Evolutionary conservation across 805 yeast species (phyloP).

Genomic region (Candida fluviatilis): DNA sequence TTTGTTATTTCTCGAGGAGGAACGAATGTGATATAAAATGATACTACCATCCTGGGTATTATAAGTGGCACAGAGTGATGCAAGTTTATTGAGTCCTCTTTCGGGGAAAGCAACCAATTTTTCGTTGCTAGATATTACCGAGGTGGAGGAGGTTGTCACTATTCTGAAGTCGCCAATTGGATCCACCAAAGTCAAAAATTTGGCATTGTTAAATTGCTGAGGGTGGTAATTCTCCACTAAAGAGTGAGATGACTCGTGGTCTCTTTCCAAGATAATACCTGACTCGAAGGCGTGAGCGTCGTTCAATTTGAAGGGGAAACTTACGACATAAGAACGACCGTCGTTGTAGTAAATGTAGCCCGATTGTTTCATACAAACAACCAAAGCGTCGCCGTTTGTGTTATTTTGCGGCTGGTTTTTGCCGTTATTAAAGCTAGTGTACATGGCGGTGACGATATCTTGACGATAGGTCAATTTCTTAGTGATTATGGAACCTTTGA

Average conservation of each 20-base stretch:
- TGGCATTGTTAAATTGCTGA: conserved; percentile 23
- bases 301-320: conserved; percentile 64
- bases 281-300: conserved; percentile 60
- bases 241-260: conserved; percentile 13
- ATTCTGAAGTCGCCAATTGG: conserved; percentile 73
- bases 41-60: conserved; percentile 43
- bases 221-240: conserved; percentile 11
- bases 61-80: conserved; percentile 52
- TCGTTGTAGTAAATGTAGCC: conserved; percentile 59
- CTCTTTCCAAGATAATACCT: conserved; percentile 64
- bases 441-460: conserved; percentile 56
- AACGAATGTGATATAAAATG: conserved; percentile 53
- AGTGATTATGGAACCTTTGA: conserved; percentile 43
- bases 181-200: conserved; percentile 66
- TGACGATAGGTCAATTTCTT: conserved; percentile 49
- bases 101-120: conserved; percentile 53
- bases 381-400: conserved; percentile 31
- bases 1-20: conserved; percentile 18
- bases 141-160: conserved; percentile 65
- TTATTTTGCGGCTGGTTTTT: not conserved
- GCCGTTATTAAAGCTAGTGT: conserved; percentile 43
- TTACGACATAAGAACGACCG: conserved; percentile 57
- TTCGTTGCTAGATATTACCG: conserved; percentile 58
- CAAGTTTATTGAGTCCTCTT: conserved; percentile 24
- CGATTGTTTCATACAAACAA: conserved; percentile 55